Evolutionary conservation across 345 rosid genomes (phyloP).

Genomic region (Anacardium occidentale): DNA sequence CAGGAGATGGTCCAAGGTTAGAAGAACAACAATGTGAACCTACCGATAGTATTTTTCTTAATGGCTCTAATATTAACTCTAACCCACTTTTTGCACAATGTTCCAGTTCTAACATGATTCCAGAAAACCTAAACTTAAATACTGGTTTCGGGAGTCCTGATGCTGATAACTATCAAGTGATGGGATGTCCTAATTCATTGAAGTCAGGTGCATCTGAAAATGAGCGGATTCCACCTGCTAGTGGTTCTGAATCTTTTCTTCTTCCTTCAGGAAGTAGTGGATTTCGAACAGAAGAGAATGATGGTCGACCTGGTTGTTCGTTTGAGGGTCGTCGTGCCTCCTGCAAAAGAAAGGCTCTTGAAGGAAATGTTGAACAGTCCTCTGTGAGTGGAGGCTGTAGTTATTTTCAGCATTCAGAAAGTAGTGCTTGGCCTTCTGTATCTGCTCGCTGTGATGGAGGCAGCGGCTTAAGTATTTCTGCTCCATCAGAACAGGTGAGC

Average conservation of each 20-base stretch:
- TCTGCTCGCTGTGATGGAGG: slow-evolving; percentile 35
- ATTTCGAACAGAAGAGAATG: slow-evolving; percentile 37
- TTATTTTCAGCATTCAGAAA: slow-evolving; percentile 53
- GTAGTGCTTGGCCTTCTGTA: slow-evolving; percentile 45
- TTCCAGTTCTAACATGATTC: slow-evolving; percentile 33
- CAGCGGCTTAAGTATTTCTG: slow-evolving; percentile 39
- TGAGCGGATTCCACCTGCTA: slow-evolving; percentile 31
- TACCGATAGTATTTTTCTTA: slow-evolving; percentile 26
- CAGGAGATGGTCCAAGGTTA: slow-evolving; percentile 32
- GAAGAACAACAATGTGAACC: slow-evolving; percentile 50
- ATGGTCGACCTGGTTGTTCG: slow-evolving; percentile 45
- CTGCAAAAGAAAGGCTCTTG: slow-evolving; percentile 79
- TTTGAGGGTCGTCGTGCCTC: slow-evolving; percentile 56
- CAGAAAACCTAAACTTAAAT: slow-evolving; percentile 57
- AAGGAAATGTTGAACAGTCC: slow-evolving; percentile 59
- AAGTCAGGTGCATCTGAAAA: slow-evolving; percentile 39
- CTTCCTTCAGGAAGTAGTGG: slow-evolving; percentile 47
- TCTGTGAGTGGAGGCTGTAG: slow-evolving; percentile 54
- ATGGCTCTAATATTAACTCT: slow-evolving; percentile 37
- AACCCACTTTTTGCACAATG: slow-evolving; percentile 45
- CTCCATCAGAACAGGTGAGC: slow-evolving; percentile 40
- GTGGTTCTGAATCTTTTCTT: slow-evolving; percentile 32
- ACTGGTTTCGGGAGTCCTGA: slow-evolving; percentile 52
- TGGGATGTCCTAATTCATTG: slow-evolving; percentile 36
- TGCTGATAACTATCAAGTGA: slow-evolving; percentile 37